Conservation (phyloP, 2,329 filamentous ascomycete genomes). For the Magnaporthales sp. region DNA sequence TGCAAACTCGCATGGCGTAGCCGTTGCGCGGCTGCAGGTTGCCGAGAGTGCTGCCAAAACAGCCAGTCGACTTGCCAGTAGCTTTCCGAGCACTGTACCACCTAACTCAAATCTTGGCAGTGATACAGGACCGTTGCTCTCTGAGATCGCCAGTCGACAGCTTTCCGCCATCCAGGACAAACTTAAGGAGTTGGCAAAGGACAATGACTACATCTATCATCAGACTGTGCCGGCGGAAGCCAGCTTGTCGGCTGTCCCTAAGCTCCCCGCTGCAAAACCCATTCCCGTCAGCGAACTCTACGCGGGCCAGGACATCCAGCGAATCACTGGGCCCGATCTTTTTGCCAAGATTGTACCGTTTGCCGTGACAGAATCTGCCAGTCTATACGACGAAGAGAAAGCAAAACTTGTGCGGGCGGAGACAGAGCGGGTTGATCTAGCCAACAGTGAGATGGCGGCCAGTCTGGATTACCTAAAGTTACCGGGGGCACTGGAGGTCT, state of each 20-base stretch:
- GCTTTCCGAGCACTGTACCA: conserved; percentile 72
- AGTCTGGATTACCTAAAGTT: conserved; percentile 90
- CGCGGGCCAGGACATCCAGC: conserved; percentile 91
- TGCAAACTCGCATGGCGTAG: conserved; percentile 74
- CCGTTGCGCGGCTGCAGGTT: conserved; percentile 72
- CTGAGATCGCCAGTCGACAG: conserved; percentile 81
- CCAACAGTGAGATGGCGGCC: conserved; percentile 92
- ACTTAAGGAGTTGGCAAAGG: conserved; percentile 67
- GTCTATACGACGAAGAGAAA: conserved; percentile 97
- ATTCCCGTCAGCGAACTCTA: conserved; percentile 96
- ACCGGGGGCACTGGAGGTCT: conserved; percentile 77
- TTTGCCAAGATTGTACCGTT: conserved; percentile 96
- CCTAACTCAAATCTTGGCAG: conserved; percentile 74
- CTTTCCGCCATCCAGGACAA: conserved; percentile 73
- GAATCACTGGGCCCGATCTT: conserved; percentile 93
- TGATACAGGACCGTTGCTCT: conserved; percentile 65
- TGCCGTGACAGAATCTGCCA: conserved; percentile 92
- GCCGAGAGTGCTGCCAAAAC: conserved; percentile 74
- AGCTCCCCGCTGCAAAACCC: conserved; percentile 89
- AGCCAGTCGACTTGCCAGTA: conserved; percentile 65
- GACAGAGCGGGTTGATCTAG: conserved; percentile 84
- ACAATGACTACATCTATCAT: conserved; percentile 98
- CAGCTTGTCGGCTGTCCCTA: conserved; percentile 71
- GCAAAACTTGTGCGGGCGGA: conserved; percentile 91
- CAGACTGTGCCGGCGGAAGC: conserved; percentile 83